Evolutionary conservation across 2,329 filamentous ascomycete genomes (phyloP), one percentile per base, ranked within the genome.

Genomic region (Pseudogymnoascus sp.): DNA sequence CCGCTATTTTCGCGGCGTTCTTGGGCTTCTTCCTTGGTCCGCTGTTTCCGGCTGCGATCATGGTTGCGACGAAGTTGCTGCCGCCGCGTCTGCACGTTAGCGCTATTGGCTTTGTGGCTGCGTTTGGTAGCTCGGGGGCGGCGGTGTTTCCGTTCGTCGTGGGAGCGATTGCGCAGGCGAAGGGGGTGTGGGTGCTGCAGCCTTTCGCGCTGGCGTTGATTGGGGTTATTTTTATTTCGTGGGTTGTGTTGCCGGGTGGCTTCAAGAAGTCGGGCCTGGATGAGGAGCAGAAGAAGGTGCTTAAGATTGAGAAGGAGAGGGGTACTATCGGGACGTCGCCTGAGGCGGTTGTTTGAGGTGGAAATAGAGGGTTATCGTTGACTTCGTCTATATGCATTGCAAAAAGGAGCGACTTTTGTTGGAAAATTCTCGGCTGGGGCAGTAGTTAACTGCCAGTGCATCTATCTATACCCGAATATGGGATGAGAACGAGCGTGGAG

Each of bases 1-100:
- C 87, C 0, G 84, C 88, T 7, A 78, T 91, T 12, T 86, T 88
- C 25, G 87, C 91, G 20, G 78, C 83, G 0, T 73, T 92, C 0
- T 79, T 91, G 62, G 90, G 90, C 0, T 90, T 93, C 77, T 90
- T 92, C 68, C 78, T 93, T 0, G 90, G 90, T 0, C 90, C 90
- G 0, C 73, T 94, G 18, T 94, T 92, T 70, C 89, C 90, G 0
- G 87, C 86, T 1, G 88, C 83, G 0, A 81, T 94, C 8, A 84
- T 92, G 0, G 84, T 84, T 1, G 83, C 85, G 4, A 90, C 88
- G 0, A 91, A 90, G 67, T 76, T 94, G 3, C 77, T 95, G 1
- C 89, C 90, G 0, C 79, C 78, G 38, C 81, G 89, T 63, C 76
- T 91, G 25, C 91, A 95, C 68, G 88, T 94, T 41, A 84, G 82